These are phyloP conservation scores for Ophiostoma fasciatum DNA, from an alignment of 2,329 filamentous ascomycete species.

Conservation along the genomic window DNA sequence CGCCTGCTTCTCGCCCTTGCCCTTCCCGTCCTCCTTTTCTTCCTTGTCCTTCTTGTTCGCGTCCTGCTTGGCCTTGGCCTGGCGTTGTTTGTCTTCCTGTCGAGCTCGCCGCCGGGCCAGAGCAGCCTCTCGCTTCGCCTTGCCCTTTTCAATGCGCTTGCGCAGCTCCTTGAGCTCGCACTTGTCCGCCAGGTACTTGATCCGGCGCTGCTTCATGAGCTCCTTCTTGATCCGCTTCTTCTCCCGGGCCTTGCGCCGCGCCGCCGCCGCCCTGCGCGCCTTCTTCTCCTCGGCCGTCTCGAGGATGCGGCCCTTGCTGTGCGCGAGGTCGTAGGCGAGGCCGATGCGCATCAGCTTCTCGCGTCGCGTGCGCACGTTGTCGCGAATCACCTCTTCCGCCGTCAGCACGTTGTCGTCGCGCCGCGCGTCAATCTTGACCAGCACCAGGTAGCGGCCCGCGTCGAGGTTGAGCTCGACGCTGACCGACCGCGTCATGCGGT, in stretches of 20 bases:
- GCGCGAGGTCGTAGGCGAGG: constrained; percentile 43
- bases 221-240: constrained; percentile 30
- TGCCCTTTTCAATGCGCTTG: constrained; percentile 16
- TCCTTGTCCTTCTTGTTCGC: constrained; percentile 5
- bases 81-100: constrained; percentile 15
- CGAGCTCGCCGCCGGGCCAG: background rate
- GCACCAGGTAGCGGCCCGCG: constrained; percentile 41
- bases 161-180: constrained; percentile 19
- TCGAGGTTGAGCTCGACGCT: constrained; percentile 44
- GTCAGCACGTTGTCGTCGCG: constrained; percentile 28
- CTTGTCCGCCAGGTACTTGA: constrained; percentile 25
- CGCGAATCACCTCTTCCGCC: constrained; percentile 41
- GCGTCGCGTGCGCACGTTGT: constrained; percentile 33
- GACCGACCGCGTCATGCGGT: constrained; percentile 42
- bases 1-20: constrained; percentile 10
- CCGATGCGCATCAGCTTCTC: constrained; percentile 45
- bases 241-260: constrained; percentile 29
- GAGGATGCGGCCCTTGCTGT: constrained; percentile 40
- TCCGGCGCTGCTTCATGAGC: constrained; percentile 22
- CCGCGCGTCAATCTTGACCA: constrained; percentile 38
- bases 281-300: constrained; percentile 34
- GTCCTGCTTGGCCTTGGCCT: constrained; percentile 20
- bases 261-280: constrained; percentile 29
- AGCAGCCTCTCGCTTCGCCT: background rate
- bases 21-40: constrained; percentile 4